Conservation (phyloP, 192 early-diverging fungal genomes). For the Umbelopsis sp. region DNA sequence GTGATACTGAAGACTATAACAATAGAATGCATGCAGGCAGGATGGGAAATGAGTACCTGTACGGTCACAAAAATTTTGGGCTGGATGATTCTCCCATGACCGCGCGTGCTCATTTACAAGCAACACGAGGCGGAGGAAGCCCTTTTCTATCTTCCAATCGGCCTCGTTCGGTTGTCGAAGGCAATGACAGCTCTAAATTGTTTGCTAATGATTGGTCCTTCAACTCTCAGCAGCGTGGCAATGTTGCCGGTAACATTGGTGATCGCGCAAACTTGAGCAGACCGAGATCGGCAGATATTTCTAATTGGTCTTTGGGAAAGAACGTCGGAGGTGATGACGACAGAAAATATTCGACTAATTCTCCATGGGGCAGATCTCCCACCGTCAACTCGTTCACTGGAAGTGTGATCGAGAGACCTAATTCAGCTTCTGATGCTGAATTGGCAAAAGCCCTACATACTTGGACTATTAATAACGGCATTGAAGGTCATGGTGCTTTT, state of each 20-base stretch:
- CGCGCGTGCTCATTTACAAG: constrained; percentile 11
- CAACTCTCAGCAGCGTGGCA: constrained; percentile 5
- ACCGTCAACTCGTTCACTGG: constrained; percentile 23
- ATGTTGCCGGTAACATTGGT: constrained; percentile 32
- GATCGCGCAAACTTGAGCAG: constrained; percentile 28
- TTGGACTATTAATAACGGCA: constrained; percentile 34
- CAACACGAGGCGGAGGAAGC: constrained; percentile 2
- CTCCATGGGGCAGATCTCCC: constrained; percentile 27
- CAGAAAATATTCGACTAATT: constrained; percentile 13
- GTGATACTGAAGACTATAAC: constrained; percentile 36
- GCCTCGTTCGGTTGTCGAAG: constrained; percentile 39
- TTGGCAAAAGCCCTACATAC: constrained; percentile 31
- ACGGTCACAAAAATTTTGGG: neutral
- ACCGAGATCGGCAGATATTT: constrained; percentile 32
- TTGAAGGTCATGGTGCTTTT: constrained; percentile 28
- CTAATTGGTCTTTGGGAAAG: constrained; percentile 28
- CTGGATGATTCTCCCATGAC: constrained; percentile 11
- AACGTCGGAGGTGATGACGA: constrained; percentile 2
- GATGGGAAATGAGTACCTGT: constrained; percentile 12
- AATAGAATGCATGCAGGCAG: constrained; percentile 15
- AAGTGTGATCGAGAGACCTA: constrained; percentile 43
- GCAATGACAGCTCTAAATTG: constrained; percentile 5
- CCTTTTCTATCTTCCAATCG: constrained; percentile 8
- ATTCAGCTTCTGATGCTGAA: constrained; percentile 52
- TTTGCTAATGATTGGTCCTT: constrained; percentile 15